These are phyloP conservation scores for Leccinellum albellum DNA, from an alignment of 768 basidiomycete genomes.

Conservation along the genomic window DNA sequence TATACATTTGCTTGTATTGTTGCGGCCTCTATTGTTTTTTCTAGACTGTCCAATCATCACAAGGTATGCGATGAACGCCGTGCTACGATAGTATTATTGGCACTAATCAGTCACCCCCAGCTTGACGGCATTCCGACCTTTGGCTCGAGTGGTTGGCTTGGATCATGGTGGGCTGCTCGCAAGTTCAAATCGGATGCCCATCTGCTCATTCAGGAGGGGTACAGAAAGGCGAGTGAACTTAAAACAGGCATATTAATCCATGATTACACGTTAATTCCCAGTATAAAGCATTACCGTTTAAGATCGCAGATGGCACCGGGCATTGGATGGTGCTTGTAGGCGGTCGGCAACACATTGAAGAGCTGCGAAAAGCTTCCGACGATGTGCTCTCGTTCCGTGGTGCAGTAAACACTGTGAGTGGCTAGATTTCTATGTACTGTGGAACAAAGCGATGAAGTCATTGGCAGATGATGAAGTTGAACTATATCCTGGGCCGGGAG, in stretches of 20 bases:
- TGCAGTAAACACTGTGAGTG: slow-evolving; percentile 28
- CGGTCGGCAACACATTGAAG: background rate
- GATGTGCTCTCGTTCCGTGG: slow-evolving; percentile 35
- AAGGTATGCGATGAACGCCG: background rate
- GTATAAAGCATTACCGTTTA: background rate
- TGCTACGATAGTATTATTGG: background rate
- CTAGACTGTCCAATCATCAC: slow-evolving; percentile 1
- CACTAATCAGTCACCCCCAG: too few relatives aligned
- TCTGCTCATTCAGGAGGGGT: slow-evolving; percentile 32
- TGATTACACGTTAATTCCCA: background rate
- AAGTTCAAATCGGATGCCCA: too few relatives aligned
- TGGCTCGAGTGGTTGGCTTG: slow-evolving; percentile 23
- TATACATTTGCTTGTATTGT: slow-evolving; percentile 9
- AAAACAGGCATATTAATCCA: background rate
- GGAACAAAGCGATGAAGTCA: too few relatives aligned
- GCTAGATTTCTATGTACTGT: background rate
- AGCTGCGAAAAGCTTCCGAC: slow-evolving; percentile 37
- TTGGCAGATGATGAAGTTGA: slow-evolving; percentile 33
- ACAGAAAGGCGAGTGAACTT: slow-evolving; percentile 23
- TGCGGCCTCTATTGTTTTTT: background rate
- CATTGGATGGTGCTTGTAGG: background rate
- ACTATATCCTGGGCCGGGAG: slow-evolving; percentile 37
- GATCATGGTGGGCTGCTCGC: slow-evolving; percentile 26
- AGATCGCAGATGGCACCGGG: background rate
- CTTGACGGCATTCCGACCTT: slow-evolving; percentile 31